Evolutionary conservation across 225 moss, liverwort and hornwort species (phyloP).

Genomic region (Marchantia polymorpha): DNA sequence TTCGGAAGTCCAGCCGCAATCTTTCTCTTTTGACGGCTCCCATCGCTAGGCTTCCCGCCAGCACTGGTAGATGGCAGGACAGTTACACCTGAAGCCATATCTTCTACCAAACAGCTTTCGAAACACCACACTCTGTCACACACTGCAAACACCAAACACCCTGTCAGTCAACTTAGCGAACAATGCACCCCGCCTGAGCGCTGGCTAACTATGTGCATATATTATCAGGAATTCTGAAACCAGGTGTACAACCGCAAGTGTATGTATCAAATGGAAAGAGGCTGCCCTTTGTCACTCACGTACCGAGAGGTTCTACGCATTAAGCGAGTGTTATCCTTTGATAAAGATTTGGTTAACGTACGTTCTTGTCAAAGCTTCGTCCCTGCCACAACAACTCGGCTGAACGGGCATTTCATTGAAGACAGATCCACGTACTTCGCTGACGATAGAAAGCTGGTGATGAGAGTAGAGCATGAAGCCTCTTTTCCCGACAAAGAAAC

Average conservation of each 20-base stretch:
- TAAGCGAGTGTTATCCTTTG: conserved; percentile 5
- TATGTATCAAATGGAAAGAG: neutral
- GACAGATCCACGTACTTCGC: conserved; percentile 5
- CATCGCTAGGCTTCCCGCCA: conserved; percentile 19
- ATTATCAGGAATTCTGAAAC: neutral
- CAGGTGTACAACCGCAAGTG: neutral
- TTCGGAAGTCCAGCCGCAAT: conserved; percentile 1
- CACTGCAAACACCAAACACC: neutral
- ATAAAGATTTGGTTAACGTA: neutral
- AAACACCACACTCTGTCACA: neutral
- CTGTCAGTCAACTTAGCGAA: neutral
- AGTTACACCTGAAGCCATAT: conserved; percentile 20
- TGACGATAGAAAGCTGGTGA: neutral
- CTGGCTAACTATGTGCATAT: too few species aligned
- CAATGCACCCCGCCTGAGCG: too few species aligned
- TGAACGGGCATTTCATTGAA: conserved; percentile 4
- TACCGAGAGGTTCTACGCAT: conserved; percentile 7
- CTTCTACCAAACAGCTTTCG: neutral
- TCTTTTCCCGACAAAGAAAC: neutral
- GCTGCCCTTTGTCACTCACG: neutral
- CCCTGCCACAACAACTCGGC: neutral
- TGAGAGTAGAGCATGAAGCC: conserved; percentile 20
- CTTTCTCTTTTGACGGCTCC: conserved; percentile 22
- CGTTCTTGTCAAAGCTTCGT: conserved; percentile 15
- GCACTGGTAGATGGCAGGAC: neutral